Evolutionary conservation across 768 basidiomycete species (phyloP).

Genomic region (Epithele typhae): DNA sequence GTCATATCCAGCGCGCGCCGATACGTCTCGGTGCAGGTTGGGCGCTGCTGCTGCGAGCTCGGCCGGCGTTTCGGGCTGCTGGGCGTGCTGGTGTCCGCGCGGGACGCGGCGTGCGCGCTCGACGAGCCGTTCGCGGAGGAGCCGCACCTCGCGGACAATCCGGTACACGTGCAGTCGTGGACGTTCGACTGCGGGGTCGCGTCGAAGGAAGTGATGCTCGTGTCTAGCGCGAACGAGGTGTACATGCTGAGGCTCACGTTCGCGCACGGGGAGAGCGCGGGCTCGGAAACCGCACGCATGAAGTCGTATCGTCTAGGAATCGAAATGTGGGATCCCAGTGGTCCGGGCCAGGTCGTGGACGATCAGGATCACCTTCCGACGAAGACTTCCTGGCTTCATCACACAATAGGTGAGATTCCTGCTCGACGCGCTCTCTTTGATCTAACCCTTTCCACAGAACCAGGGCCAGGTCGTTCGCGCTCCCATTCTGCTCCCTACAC

Average conservation of each 20-base stretch:
- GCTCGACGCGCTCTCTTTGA: too few relatives aligned
- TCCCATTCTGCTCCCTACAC: too few relatives aligned
- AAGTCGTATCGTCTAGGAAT: too few relatives aligned
- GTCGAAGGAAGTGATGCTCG: slow-evolving; percentile 3
- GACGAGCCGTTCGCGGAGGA: not conserved
- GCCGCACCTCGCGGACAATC: not conserved
- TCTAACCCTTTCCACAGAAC: too few relatives aligned
- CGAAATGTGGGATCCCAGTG: too few relatives aligned
- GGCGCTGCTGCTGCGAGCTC: slow-evolving; percentile 4
- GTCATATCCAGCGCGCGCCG: not conserved
- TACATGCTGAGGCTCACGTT: slow-evolving; percentile 4
- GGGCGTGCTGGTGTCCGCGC: slow-evolving; percentile 1
- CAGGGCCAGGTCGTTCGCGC: too few relatives aligned
- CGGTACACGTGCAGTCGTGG: slow-evolving; percentile 9
- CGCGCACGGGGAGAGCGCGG: too few relatives aligned
- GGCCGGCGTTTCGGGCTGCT: slow-evolving; percentile 1
- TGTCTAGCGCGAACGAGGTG: not conserved
- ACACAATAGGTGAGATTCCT: too few relatives aligned
- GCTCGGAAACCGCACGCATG: too few relatives aligned
- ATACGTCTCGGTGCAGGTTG: not conserved
- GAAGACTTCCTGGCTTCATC: too few relatives aligned
- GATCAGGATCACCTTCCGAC: too few relatives aligned
- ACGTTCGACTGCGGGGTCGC: slow-evolving; percentile 6
- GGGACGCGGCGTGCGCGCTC: not conserved
- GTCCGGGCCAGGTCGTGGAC: too few relatives aligned